Evolutionary conservation across 805 yeast genomes (phyloP), one percentile per base, ranked within the genome.

Genomic region (Wickerhamomyces canadensis): DNA sequence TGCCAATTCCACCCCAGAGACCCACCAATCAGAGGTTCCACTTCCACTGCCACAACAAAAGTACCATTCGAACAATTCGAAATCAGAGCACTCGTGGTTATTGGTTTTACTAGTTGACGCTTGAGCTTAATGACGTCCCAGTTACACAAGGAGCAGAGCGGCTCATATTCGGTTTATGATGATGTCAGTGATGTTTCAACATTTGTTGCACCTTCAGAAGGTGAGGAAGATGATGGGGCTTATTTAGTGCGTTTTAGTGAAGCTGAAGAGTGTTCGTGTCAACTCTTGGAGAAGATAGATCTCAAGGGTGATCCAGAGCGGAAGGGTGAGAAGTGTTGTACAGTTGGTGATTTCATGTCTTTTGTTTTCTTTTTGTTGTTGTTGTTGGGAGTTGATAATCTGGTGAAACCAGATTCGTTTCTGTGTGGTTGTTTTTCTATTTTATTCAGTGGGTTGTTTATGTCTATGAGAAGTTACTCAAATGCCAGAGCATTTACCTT

Each of bases 61-160:
- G n/a, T 15, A 18, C 6, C 19, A 19, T 5, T n/a, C 23, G 3
- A 5, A 21, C 23, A 7, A 31, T 5, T 19, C 11, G 24, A 47
- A 43, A 35, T 46, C 43, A 26, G 57, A 52, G 31, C 49, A 52
- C 24, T 49, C 54, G 2, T 52, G 57, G 57, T 45, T 52, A 32
- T 42, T 52, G 34, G 31, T 51, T 27, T 45, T 49, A 43, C 41
- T 51, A 34, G 31, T 41, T 19, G 55, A 45, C 12, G 45, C 55
- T 30, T 52, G 34, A 41, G 19, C 19, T n/a, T n/a, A 27, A 18
- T 27, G 18, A 22, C 21, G 15, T 22, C 16, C 5, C 6, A 17
- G 19, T 21, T 13, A 14, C 18, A 19, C 14, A 8, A 14, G 27
- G 14, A 21, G 23, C 10, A 10, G 10, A 21, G 7, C 10, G 23